Evolutionary conservation across 1,284 basidiomycete species (phyloP).

Genomic region (Ustilago xerochloae): DNA sequence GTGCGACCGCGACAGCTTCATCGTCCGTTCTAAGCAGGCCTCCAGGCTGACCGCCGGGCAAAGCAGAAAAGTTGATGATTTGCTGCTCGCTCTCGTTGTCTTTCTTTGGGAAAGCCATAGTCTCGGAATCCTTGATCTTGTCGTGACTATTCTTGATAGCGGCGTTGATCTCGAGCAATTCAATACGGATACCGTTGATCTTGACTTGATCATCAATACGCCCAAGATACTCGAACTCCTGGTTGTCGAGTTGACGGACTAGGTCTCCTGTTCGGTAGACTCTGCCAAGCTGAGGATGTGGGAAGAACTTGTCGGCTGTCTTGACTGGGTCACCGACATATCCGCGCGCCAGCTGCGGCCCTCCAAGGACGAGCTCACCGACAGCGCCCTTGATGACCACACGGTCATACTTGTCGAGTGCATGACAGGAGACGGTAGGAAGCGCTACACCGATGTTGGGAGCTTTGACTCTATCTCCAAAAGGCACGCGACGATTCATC

Average conservation of each 20-base stretch:
- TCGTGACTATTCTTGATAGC: conserved; percentile 61
- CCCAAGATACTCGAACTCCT: conserved; percentile 68
- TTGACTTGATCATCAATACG: conserved; percentile 69
- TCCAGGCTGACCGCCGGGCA: conserved; percentile 33
- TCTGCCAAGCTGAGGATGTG: conserved; percentile 58
- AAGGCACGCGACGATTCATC: conserved; percentile 62
- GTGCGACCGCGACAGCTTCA: conserved; percentile 51
- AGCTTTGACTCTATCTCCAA: conserved; percentile 65
- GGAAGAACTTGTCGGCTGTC: conserved; percentile 65
- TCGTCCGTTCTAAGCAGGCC: conserved; percentile 52
- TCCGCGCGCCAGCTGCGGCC: conserved; percentile 62
- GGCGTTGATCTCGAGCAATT: conserved; percentile 69
- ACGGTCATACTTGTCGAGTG: conserved; percentile 56
- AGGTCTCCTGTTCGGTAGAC: conserved; percentile 67
- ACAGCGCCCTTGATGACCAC: conserved; percentile 67
- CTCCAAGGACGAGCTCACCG: conserved; percentile 67
- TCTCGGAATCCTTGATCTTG: conserved; percentile 63
- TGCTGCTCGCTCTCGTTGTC: conserved; percentile 50
- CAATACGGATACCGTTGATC: conserved; percentile 69
- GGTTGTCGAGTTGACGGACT: conserved; percentile 64
- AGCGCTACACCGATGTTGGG: conserved; percentile 69
- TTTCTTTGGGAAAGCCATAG: conserved; percentile 58
- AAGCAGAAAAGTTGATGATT: conserved; percentile 67
- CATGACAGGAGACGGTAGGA: conserved; percentile 65
- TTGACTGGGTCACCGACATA: conserved; percentile 65